Conservation (phyloP, 2,329 filamentous ascomycete species). For the Scedosporium minutisporum region DNA sequence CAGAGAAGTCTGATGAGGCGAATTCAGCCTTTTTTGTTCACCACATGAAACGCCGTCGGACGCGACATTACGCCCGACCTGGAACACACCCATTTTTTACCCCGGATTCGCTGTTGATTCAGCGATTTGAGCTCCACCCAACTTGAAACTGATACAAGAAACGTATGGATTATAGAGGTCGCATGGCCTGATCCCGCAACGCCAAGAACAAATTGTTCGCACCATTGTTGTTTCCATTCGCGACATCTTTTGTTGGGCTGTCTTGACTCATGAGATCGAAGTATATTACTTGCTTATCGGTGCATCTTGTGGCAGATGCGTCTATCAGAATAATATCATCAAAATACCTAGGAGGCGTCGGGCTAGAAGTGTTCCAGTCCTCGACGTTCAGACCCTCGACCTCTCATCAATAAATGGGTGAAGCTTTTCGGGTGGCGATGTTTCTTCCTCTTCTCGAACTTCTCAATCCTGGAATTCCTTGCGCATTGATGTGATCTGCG, state of each 20-base stretch:
- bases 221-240: not conserved
- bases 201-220: not conserved
- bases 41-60: not conserved
- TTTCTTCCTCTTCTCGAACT: no score
- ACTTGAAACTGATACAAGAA: not conserved
- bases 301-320: no score
- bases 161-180: not conserved
- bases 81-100: not conserved
- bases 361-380: no score
- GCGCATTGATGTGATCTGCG: no score
- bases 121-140: not conserved
- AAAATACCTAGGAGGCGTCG: no score
- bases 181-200: not conserved
- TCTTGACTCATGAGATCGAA: not conserved
- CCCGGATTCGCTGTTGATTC: not conserved
- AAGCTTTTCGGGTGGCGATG: no score
- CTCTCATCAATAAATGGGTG: no score
- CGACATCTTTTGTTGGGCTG: not conserved
- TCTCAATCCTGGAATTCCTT: no score
- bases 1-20: not conserved
- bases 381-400: no score
- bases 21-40: not conserved
- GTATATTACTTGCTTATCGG: no score
- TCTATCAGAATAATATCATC: no score
- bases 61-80: not conserved